Conservation (phyloP, 1,284 basidiomycete species). For the Cutaneotrichosporon daszewskae region DNA sequence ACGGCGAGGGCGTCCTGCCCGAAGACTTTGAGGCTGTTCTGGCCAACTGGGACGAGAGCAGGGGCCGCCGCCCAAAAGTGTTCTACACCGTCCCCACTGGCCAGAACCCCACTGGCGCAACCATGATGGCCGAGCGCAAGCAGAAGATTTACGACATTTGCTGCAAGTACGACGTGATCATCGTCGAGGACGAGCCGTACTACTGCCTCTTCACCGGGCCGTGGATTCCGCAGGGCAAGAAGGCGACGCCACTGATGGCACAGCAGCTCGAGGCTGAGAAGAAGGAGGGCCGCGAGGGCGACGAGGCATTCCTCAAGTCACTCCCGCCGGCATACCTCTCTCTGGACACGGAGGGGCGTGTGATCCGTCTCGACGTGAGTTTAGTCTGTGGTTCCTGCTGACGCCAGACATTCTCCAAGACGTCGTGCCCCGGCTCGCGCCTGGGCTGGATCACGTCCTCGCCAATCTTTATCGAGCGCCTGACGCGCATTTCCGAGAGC, state of each 20-base stretch:
- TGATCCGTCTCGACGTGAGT: slow-evolving; percentile 48
- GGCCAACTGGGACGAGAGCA: slow-evolving; percentile 57
- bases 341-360: slow-evolving; percentile 48
- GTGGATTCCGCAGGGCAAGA: slow-evolving; percentile 3
- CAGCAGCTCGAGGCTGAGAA: slow-evolving; percentile 32
- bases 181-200: slow-evolving; percentile 76
- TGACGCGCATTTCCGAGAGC: slow-evolving; percentile 69
- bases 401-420: slow-evolving; percentile 64
- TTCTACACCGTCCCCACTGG: slow-evolving; percentile 56
- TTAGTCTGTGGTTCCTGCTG: background rate
- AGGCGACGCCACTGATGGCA: slow-evolving; percentile 42
- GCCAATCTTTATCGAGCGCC: slow-evolving; percentile 57
- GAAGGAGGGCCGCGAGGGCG: slow-evolving; percentile 37
- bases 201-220: slow-evolving; percentile 55
- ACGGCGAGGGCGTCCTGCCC: slow-evolving; percentile 64
- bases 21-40: slow-evolving; percentile 59
- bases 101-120: slow-evolving; percentile 71
- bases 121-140: slow-evolving; percentile 63
- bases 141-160: slow-evolving; percentile 72
- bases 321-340: slow-evolving; percentile 65
- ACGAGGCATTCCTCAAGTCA: slow-evolving; percentile 38
- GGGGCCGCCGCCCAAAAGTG: slow-evolving; percentile 53
- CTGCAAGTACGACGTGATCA: slow-evolving; percentile 68
- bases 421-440: slow-evolving; percentile 68
- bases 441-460: slow-evolving; percentile 67